Base-by-base conservation (phyloP, 768 basidiomycete species). In the Cyclocybe aegerita region DNA sequence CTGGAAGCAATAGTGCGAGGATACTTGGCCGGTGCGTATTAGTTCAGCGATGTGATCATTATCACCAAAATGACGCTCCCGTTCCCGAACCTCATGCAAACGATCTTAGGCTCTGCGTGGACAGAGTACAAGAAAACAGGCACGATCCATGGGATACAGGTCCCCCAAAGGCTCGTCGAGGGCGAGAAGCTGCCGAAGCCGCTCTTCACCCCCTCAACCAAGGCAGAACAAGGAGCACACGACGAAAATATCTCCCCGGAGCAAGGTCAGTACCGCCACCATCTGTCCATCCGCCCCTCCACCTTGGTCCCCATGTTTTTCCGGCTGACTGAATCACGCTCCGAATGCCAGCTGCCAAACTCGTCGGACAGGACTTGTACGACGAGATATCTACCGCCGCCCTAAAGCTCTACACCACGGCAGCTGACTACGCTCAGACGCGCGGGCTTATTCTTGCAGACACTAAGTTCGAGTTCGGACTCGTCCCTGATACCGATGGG, bases 391-490 rank as follows among this genome's bases (percentile, higher is more conserved):
- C 86, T n/a, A 52, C 64, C 11, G 73, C 75, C 1, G 78, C 91
- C 1, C 58, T 94, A 4, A 69, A 76, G 50, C 71, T 93, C 1
- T 93, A 93, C 73, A 75, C 73, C 36, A 76, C 82, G 36, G 95
- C 94, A 2, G 83, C 91, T 0, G 79, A 74, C 23, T 82, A 92
- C 60, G 90, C 93, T 7, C 70, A 74, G 23, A 75, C 79, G 5
- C 79, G 83, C 4, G 95, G 93, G 12, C 76, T 98, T 50, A 97
- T 98, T 60, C 85, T 99, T 39, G 97, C 94, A 16, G 96, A 99
- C 68, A 98, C 95, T 36, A 99, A 99, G 67, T 98, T 98, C 68
- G 97, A 98, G 71, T 99, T 99, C 62, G 97, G 97, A 4, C 80
- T 98, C 39, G 61, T 93, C 42, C 74, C 72, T 23, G 3, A 2